Evolutionary conservation across 257 asterid species (phyloP), one percentile per base, ranked within the genome.

Genomic region (Penstemon eatonii): DNA sequence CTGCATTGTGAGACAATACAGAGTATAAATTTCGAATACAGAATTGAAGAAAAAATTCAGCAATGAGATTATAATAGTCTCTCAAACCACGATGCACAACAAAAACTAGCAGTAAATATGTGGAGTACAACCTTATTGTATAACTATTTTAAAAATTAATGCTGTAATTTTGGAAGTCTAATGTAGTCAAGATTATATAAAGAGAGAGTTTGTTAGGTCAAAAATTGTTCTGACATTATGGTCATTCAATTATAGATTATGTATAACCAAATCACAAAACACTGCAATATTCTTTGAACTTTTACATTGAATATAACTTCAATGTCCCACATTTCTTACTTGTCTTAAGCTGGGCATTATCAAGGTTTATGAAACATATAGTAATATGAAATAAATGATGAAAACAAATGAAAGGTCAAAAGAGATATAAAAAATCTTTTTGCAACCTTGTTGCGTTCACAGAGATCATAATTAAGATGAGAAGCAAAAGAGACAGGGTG

Each of bases 381-480:
- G 9, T 8, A 12, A 42, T 25, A 12, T 38, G 18, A 57, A 0
- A 45, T 5, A 18, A 37, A 39, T 44, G 57, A 55, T 15, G 47
- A 8, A 54, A n/a, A 58, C 13, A 44, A 55, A 15, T 5, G 40
- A 15, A 8, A 37, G 19, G 7, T 41, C 9, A 53, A 25, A 52
- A 38, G 36, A 56, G 41, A 53, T 15, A 33, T 42, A 47, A 15
- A 18, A 54, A 60, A 51, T 3, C 40, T 54, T 68, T 37, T 8
- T 18, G 15, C 7, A n/a, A 40, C 13, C 56, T 13, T 9, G 6
- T 7, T 37, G 37, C 46, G 51, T 9, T 42, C 60, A 70, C n/a
- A 46, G 53, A 45, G 44, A 67, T 6, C 9, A 18, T 56, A 55
- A 8, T 56, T 58, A 38, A 47, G 50, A 65, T 73, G 65, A 56